Evolutionary conservation across 495 filamentous ascomycete genomes (phyloP).

Genomic region (Aspergillus haitiensis): DNA sequence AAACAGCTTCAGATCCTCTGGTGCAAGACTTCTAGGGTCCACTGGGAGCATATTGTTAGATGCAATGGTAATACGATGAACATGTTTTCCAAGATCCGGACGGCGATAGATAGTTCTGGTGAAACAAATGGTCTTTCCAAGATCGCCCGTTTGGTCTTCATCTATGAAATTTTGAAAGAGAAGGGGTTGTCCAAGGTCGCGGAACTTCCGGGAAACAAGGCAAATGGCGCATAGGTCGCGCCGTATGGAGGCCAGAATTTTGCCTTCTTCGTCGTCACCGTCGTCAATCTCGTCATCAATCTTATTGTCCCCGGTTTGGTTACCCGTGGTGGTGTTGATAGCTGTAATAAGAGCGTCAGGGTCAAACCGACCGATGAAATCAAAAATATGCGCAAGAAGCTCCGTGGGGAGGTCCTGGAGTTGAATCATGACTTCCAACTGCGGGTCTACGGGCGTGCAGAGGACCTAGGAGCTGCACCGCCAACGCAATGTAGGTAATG

Average conservation of each 20-base stretch:
- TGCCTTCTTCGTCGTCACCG: background rate
- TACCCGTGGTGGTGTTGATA: background rate
- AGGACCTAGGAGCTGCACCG: background rate
- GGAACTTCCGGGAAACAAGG: conserved; percentile 26
- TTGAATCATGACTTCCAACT: conserved; percentile 1
- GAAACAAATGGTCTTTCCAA: conserved; percentile 14
- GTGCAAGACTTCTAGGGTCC: background rate
- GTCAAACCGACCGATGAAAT: conserved; percentile 1
- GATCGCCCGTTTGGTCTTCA: conserved; percentile 5
- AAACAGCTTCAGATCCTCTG: conserved; percentile 13
- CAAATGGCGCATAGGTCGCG: conserved; percentile 20
- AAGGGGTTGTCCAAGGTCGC: conserved; percentile 29
- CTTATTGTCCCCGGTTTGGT: background rate
- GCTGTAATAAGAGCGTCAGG: background rate
- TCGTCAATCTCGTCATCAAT: background rate
- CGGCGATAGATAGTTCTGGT: conserved; percentile 20
- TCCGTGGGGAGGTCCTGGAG: conserved; percentile 11
- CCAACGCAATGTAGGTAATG: background rate
- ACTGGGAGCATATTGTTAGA: background rate
- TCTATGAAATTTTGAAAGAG: conserved; percentile 21
- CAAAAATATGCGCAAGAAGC: conserved; percentile 6
- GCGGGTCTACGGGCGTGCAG: background rate
- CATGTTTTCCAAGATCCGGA: conserved; percentile 26
- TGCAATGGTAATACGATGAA: conserved; percentile 13
- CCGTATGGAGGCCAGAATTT: no score